A percentile compares a stretch with the other conserved stretches of the same genome.
phyloP scores from a whole-genome alignment of 2,329 filamentous ascomycete species.

The Arthrinium phaeospermum region DNA sequence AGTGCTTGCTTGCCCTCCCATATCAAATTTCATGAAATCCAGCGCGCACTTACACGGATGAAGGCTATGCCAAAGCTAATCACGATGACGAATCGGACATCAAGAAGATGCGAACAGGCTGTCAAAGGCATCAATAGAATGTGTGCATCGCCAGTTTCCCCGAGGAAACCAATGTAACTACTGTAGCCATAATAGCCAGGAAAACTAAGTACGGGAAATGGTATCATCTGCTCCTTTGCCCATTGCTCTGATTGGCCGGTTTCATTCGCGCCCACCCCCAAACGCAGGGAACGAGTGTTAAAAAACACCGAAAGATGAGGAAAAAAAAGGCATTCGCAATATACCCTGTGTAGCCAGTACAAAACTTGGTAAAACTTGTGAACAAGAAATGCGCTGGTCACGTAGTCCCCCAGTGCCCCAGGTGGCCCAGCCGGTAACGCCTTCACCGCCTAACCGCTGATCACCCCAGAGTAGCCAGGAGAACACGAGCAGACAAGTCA shows the following conservation, averaged over 20 bases:
- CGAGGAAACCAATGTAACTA: constrained; percentile 1
- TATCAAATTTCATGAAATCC: not conserved
- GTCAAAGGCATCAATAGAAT: not conserved
- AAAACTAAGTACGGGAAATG: constrained; percentile 18
- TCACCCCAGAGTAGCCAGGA: not conserved
- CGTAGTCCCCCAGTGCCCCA: not conserved
- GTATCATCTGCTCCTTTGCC: constrained; percentile 18
- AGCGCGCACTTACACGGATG: not conserved
- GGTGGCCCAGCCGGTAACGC: not conserved
- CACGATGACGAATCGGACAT: not conserved
- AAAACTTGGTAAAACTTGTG: not conserved
- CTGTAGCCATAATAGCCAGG: not conserved
- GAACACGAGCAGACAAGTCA: not conserved
- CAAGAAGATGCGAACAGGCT: not conserved
- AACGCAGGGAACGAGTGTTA: not conserved
- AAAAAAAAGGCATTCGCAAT: not conserved
- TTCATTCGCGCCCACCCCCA: not conserved
- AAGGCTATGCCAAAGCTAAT: not conserved
- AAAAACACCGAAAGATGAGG: not conserved
- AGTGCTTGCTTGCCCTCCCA: not conserved
- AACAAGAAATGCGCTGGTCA: not conserved
- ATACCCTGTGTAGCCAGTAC: constrained; percentile 9
- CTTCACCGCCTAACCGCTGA: constrained; percentile 2
- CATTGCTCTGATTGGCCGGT: not conserved
- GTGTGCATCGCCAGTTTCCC: not conserved